Conservation (phyloP, 306 rosid species). For the Ceratonia siliqua region DNA sequence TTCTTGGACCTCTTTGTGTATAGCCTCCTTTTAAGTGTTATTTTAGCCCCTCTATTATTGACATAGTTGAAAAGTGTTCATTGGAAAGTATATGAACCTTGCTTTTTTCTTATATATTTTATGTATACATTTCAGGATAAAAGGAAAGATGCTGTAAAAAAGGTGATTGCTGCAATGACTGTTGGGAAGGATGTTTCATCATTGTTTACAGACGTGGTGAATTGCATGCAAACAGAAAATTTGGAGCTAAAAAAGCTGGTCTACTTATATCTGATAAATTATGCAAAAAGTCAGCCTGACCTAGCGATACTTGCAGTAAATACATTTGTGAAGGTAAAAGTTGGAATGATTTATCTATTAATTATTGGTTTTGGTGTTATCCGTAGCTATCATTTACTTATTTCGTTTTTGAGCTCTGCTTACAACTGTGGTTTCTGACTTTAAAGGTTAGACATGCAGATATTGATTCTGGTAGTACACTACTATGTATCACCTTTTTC, state of each 20-base stretch:
- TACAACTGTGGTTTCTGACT: not conserved
- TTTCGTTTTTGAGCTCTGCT: not conserved
- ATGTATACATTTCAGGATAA: conserved; percentile 90
- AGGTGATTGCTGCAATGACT: conserved; percentile 99
- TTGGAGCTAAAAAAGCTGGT: conserved; percentile 97
- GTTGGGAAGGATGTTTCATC: conserved; percentile 99
- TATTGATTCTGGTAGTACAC: not conserved
- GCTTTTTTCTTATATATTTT: conserved; percentile 16
- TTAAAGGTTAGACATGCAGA: not conserved
- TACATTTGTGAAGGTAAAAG: conserved; percentile 93
- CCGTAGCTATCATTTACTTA: conserved; percentile 6
- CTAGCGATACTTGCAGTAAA: conserved; percentile 96
- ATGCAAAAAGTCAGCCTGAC: conserved; percentile 99
- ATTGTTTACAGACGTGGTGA: conserved; percentile 93
- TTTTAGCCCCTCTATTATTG: not conserved
- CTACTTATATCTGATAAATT: conserved; percentile 90
- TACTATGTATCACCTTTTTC: not conserved
- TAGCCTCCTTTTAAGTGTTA: not conserved
- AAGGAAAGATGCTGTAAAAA: conserved; percentile 99
- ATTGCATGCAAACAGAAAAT: conserved; percentile 99
- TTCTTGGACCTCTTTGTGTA: conserved; percentile 6
- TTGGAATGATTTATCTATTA: conserved; percentile 18
- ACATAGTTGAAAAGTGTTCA: not conserved
- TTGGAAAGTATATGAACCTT: conserved; percentile 24
- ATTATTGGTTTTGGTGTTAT: not conserved